Base-by-base conservation (phyloP, 2,329 filamentous ascomycete genomes). In the Berkeleyomyces basicola region DNA sequence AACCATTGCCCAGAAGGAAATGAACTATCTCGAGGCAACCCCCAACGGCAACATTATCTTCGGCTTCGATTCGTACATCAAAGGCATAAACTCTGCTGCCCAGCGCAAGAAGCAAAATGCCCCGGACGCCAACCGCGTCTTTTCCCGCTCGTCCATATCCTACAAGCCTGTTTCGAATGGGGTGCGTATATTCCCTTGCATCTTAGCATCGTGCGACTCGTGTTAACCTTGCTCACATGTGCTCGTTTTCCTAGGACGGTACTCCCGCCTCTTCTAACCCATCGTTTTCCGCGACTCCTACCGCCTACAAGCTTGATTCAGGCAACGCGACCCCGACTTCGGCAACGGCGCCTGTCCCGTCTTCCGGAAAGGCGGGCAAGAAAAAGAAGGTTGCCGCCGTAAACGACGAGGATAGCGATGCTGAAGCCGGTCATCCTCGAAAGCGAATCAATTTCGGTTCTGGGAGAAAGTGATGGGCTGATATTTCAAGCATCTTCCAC, bases 11-110 rank as follows among this genome's bases (percentile, higher is more conserved):
- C 84, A 86, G 67, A 86, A 89, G 70, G 93, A 99, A 73, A 83
- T 85, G 64, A 81, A 85, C 16, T 99, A 99, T 72, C 83, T 99
- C 60, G 92, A 97, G 72, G 90, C 90, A 69, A 95, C 90, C 3
- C 86, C 85, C 11, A 83, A 79, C 68, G 93, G 93, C 53, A 99
- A 99, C 76, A 97, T 99, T 71, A 92, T 99, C 72, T 90, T 88
- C 58, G 93, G 93, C 31, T 99, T 99, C 73, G 93, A 99, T 73
- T 95, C 90, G 71, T 99, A 97, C 76, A 95, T 96, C 78, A 99
- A 99, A 74, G 91, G 89, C 62, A 81, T 80, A 16, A 80, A 82
- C 7, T 82, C 83, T n/a, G 77, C 79, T 1, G 79, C 84, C 9
- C 78, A 82, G 67, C 78, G 86, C 70, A 81, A 84, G 69, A 82